Base-by-base conservation (phyloP, 2,329 filamentous ascomycete species). In the Pseudomassariella vexata region DNA sequence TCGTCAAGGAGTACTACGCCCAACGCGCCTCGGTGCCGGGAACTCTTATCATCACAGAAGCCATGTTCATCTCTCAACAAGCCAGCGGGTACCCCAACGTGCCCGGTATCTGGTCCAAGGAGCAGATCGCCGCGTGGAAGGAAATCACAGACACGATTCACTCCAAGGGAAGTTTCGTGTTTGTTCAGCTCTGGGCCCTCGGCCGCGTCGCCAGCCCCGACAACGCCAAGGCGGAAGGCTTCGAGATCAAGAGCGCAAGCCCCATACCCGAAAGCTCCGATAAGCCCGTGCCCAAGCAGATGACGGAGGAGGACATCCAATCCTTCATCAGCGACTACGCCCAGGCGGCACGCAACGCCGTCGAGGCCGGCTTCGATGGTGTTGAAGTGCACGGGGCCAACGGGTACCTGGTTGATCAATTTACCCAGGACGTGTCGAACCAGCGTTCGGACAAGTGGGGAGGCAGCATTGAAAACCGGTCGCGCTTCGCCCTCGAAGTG, bases 101-200 rank as follows among this genome's bases (percentile, higher is more conserved):
- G 3, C 73, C 75, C 0, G 71, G 70, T 17, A 73, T 79, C 48
- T 77, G 60, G 44, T 66, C 50, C 34, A 53, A 62, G 4, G 59
- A 56, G 21, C 72, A 76, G 44, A 60, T 75, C 31, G 57, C 59
- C 3, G 68, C 59, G 0, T 80, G 76, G 76, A 69, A 65, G 36
- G 54, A 62, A 25, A 56, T 79, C 33, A 75, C 70, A 3, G 66
- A 72, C 33, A 68, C 65, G 2, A 74, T 80, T 3, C 76, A 82
- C 52, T 58, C 58, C 20, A 72, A 75, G 46, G 69, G 70, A 19
- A 63, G 62, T 22, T 70, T 65, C 47, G 76, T 83, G 31, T 82
- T 65, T 55, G 52, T 66, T 2, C 81, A 85, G 47, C 60, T 85
- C 0, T 82, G 76, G 65, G 68, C 67, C 0, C 58, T 76, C 5